These are phyloP conservation scores for Lolium multiflorum DNA, from an alignment of 176 grass and related monocot species.

Conservation along the genomic window DNA sequence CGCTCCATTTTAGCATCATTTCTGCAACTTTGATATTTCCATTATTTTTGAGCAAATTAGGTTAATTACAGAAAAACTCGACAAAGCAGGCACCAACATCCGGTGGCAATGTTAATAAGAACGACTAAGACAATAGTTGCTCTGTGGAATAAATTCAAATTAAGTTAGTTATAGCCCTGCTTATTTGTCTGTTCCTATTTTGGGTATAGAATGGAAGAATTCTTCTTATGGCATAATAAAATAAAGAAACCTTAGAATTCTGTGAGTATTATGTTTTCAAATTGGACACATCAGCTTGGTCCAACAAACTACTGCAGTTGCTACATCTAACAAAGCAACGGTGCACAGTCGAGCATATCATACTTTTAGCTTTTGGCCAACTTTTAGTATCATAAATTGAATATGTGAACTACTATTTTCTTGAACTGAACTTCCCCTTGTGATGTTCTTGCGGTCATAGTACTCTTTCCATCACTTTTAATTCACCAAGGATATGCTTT, in stretches of 20 bases:
- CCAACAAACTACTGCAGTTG: not conserved
- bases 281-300: constrained; percentile 11
- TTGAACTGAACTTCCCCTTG: not conserved
- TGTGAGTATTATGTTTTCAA: not conserved
- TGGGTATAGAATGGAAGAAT: not conserved
- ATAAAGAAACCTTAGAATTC: no score
- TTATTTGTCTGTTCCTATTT: constrained; percentile 20
- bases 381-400: constrained; percentile 29
- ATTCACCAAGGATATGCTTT: constrained; percentile 28
- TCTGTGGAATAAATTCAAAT: not conserved
- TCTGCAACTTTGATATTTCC: not conserved
- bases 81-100: not conserved
- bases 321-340: constrained; percentile 17
- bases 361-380: not conserved
- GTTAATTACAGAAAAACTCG: not conserved
- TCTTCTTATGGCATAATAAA: no score
- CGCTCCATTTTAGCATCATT: constrained; percentile 32
- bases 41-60: constrained; percentile 13
- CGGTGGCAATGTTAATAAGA: not conserved
- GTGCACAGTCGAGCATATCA: constrained; percentile 13
- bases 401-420: not conserved
- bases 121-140: not conserved
- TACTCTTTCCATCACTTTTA: constrained; percentile 17
- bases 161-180: constrained; percentile 1
- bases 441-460: constrained; percentile 21